Base-by-base conservation (phyloP, 1,284 basidiomycete genomes). In the Cystobasidium pallidum region DNA sequence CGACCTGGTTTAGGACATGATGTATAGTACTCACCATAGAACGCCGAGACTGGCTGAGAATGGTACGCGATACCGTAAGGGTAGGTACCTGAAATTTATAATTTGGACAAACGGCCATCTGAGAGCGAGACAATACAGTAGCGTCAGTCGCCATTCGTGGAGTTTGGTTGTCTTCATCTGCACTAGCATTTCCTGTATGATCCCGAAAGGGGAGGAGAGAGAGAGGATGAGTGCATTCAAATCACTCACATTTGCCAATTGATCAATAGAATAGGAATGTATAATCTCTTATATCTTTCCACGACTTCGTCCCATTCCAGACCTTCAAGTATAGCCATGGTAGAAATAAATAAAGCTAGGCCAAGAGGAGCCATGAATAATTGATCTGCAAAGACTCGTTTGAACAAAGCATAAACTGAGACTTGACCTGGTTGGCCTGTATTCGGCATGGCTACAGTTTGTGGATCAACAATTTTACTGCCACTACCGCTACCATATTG, bases 281-380 rank as follows among this genome's bases (percentile, higher is more conserved):
- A 72, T 8, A 72, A 49, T 61, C 43, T 43, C 28, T 57, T 64
- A 52, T 55, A 65, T 17, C 63, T 34, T 10, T 72, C 70, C 45
- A 32, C 39, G 32, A 72, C 45, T 2, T 65, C 70, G 28, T 64
- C 61, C 49, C 47, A 57, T 41, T 72, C 70, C 19, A 72, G 30
- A 13, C 70, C 70, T 59, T 72, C 70, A 8, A 72, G 43, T 3
- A 72, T 45, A 11, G 61, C 52, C 61, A 72, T 72, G 3, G 61
- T 65, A 8, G 49, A 45, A 15, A 72, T 45, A 28, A 72, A 72
- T 36, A 72, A 17, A 30, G 51, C 61, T 21, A 72, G 32, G 34
- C 70, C 70, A 21, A 72, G n/a, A 34, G 70, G 70, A 13, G 70
- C 70, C 61, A 72, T 65, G 34, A 72, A 41, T 36, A 72, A n/a